Base-by-base conservation (phyloP, 176 grass and related monocot species). In the Oryza officinalis region DNA sequence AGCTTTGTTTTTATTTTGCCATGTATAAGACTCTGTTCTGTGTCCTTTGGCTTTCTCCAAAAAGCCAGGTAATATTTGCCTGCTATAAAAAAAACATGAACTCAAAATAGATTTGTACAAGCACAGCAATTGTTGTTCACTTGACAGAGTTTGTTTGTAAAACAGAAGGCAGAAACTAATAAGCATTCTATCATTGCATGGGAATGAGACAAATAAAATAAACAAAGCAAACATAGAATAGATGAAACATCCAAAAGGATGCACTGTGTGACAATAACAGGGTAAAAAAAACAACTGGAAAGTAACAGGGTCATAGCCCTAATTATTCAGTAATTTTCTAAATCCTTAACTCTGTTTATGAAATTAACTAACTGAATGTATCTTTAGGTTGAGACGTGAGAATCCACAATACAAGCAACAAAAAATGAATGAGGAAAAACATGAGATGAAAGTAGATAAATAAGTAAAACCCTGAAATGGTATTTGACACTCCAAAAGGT, bases 331-430 rank as follows among this genome's bases (percentile, higher is more conserved):
- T 31, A 31, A 15, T 40, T 8, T 40, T 6, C 22, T 45, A 40
- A 89, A 40, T 10, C 40, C 12, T 40, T 67, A 11, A 30, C 32
- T 61, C 60, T 79, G 35, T 49, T 60, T 25, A 80, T 25, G 17
- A 33, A 64, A 75, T 63, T 11, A n/a, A 76, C 31, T 67, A 4
- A 78, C 52, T 37, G 6, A 60, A 72, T 46, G 13, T 38, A 75
- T 14, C 47, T 76, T 80, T 63, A 81, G 71, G 17, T 31, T 65
- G 28, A 31, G 20, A 79, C 8, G 8, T 65, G 68, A 77, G 45
- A 57, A 59, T 38, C 18, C 61, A 88, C 22, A 33, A 67, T 27
- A 8, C 14, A 72, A 73, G 25, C 22, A 12, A 30, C 59, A 41
- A 72, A 12, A 27, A 64, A 31, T 1, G 3, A 69, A 17, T 11